These are phyloP conservation scores for Tricladium varicosporioides DNA, from an alignment of 2,329 filamentous ascomycete genomes.

Conservation along the genomic window DNA sequence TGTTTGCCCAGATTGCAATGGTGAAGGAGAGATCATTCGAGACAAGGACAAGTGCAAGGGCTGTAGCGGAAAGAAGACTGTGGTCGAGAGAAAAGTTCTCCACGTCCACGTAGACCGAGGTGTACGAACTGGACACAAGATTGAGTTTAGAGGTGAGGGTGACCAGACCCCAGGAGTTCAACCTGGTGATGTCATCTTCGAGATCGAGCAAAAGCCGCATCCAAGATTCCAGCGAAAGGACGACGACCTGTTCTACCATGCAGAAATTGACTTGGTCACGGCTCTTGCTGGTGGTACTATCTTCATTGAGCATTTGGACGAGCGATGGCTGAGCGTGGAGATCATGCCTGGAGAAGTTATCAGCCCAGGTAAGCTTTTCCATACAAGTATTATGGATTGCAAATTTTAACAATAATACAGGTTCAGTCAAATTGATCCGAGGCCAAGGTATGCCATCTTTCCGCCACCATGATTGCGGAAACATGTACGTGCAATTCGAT, in stretches of 20 bases:
- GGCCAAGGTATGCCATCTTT: constrained; percentile 97
- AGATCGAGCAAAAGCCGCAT: constrained; percentile 99
- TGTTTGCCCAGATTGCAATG: constrained; percentile 96
- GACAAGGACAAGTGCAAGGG: constrained; percentile 98
- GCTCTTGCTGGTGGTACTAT: constrained; percentile 89
- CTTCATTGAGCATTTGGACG: constrained; percentile 93
- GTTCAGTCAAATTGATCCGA: constrained; percentile 87
- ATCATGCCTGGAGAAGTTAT: constrained; percentile 95
- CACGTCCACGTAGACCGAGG: constrained; percentile 97
- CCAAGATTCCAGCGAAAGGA: constrained; percentile 91
- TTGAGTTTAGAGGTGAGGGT: constrained; percentile 95
- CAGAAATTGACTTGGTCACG: constrained; percentile 93
- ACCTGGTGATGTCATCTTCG: constrained; percentile 94
- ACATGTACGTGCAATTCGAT: constrained; percentile 95
- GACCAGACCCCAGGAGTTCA: constrained; percentile 92
- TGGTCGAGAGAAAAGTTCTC: constrained; percentile 95
- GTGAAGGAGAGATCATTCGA: constrained; percentile 93
- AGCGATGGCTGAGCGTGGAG: constrained; percentile 91
- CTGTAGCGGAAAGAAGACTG: constrained; percentile 96
- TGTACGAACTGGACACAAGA: constrained; percentile 90
- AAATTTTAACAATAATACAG: constrained; percentile 46
- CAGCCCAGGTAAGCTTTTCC: constrained; percentile 68
- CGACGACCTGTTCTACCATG: constrained; percentile 92
- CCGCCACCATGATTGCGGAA: constrained; percentile 92
- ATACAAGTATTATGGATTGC: constrained; percentile 15